Conservation (phyloP, 768 basidiomycete species). For the Lentinula edodes region DNA sequence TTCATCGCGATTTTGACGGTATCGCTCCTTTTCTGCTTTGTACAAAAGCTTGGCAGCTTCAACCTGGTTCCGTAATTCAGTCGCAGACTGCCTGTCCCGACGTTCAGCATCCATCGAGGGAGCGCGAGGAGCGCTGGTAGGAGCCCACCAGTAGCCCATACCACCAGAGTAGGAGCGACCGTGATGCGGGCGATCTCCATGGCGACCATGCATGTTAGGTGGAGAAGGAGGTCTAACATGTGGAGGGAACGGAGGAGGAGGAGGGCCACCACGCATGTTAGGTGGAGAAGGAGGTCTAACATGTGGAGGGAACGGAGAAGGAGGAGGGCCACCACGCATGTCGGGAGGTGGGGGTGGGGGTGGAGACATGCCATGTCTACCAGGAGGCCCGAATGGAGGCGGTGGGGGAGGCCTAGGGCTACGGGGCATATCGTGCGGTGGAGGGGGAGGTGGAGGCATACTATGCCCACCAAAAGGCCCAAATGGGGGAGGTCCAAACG, state of each 20-base stretch:
- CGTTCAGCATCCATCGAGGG: background rate
- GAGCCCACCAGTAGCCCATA: conserved; percentile 10
- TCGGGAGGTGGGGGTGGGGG: conserved; percentile 15
- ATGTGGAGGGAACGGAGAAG: conserved; percentile 12
- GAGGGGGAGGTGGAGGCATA: no score
- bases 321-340: conserved; percentile 5
- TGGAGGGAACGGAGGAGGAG: conserved; percentile 10
- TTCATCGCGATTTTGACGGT: conserved; percentile 52
- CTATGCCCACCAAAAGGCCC: background rate
- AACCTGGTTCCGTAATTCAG: conserved; percentile 33
- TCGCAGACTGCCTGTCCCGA: conserved; percentile 1
- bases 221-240: conserved; percentile 6
- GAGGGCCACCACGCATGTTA: conserved; percentile 5
- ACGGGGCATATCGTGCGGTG: background rate
- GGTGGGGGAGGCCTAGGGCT: conserved; percentile 8
- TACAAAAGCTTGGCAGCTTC: conserved; percentile 65
- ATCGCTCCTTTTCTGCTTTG: conserved; percentile 65
- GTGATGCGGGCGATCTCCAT: conserved; percentile 15
- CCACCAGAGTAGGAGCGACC: background rate
- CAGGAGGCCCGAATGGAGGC: conserved; percentile 12
- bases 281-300: conserved; percentile 2
- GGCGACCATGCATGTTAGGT: conserved; percentile 6
- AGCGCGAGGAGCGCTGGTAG: conserved; percentile 31
- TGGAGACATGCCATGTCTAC: conserved; percentile 10
- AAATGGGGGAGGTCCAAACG: conserved; percentile 7